Evolutionary conservation across 139 green algal species (phyloP), one percentile per base, ranked within the genome.

Genomic region (Coelastrella sp.): DNA sequence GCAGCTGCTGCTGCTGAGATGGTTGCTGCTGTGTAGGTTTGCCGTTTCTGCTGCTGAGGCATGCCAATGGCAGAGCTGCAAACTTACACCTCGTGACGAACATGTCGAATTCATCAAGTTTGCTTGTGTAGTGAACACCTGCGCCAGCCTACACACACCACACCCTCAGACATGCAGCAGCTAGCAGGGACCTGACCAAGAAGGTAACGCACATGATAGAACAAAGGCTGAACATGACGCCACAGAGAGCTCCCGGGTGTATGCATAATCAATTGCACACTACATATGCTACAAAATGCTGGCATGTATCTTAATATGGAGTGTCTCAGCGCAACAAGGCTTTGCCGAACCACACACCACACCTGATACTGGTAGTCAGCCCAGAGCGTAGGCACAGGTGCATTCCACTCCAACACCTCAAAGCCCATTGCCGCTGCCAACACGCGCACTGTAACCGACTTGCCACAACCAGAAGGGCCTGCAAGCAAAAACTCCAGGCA

Each of bases 71-170:
- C 64, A 96, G 90, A 11, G 88, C 76, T 4, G 91, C 87, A 88
- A 94, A 90, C 86, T 95, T 95, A 62, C 90, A 81, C 34, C 90
- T 90, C 4, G 62, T 71, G 34, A 94, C 91, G 89, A 96, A 96
- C 35, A 86, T 80, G 38, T 94, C 89, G 81, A 97, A 98, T 21
- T 94, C 94, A 34, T 94, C 93, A 62, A 97, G 81, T 86, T 97
- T 97, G 75, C 90, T 94, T 30, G 53, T 81, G 77, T 93, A 94
- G 17, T n/a, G 5, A 30, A 85, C 23, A n/a, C 40, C 66, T 15
- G 48, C 63, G 9, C 43, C 85, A 66, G 62, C 63, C 86, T 86
- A 37, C 34, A 83, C 15, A n/a, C 32, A 5, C 45, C 27, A 78
- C 38, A 7, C 13, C 38, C 8, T 37, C 17, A 35, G 19, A 8